Evolutionary conservation across 768 basidiomycete species (phyloP), one percentile per base, ranked within the genome.

Genomic region (Phallus indusiatus): DNA sequence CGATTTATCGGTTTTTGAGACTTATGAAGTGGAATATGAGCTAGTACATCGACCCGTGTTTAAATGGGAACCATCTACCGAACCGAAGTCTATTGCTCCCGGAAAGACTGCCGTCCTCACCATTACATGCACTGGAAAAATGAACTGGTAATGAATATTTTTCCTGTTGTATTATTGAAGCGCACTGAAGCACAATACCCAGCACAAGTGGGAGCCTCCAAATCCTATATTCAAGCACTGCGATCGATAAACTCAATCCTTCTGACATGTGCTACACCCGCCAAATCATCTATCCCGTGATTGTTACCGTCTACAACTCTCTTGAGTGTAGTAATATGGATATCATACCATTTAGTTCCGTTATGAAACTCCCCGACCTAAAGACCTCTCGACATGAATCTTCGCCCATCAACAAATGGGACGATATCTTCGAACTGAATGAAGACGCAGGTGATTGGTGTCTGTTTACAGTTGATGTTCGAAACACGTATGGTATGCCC

Each of bases 271-370:
- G 98, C 70, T 81, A 94, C 67, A 84, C 90, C 24, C 87, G 96
- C 22, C 92, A 91, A 66, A 71, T 97, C 55, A 81, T 86, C 33
- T 92, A 92, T 67, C 93, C 94, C 5, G 79, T 98, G 62, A 78
- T 88, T 66, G 88, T 96, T 60, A 95, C 94, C 2, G 96, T 98
- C 12, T 96, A 97, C 68, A 90, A 90, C 64, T 94, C 94, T 78
- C 81, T 98, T 28, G 90, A 95, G 69, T 90, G 90, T 65, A 80
- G 85, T 62, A 77, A 78, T 42, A 86, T 97, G 83, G 86, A 90
- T 63, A 76, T 96, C 61, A 72, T 92, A 36, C 84, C 88, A 14
- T 82, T 90, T 62, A 76, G 78, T 12, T 67, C 64, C 21, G 47
- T 59, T 17, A 60, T 63, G 20, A 63, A 42, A 64, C 17, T 54